phyloP scores from a whole-genome alignment of 768 basidiomycete genomes.

The Trametes punicea region DNA sequence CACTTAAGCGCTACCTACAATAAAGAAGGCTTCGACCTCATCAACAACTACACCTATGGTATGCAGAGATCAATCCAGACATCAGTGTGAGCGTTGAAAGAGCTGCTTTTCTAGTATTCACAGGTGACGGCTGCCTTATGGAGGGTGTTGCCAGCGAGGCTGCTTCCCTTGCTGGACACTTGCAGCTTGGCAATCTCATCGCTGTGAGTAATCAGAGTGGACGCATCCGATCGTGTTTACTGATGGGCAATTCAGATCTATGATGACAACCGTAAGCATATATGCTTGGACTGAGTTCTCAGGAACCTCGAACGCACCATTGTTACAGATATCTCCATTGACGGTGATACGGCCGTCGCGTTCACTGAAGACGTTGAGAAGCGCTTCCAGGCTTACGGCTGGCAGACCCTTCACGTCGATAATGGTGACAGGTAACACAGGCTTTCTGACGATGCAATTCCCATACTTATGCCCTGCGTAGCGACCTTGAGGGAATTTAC shows the following conservation, averaged over 20 bases:
- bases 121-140: conserved; percentile 95
- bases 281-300: background rate
- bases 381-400: conserved; percentile 88
- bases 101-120: conserved; percentile 55
- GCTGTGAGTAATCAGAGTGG: conserved; percentile 52
- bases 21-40: conserved; percentile 74
- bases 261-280: conserved; percentile 85
- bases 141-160: conserved; percentile 95
- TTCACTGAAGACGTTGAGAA: conserved; percentile 93
- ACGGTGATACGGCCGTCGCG: conserved; percentile 86
- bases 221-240: background rate
- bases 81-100: background rate
- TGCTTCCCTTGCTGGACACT: conserved; percentile 88
- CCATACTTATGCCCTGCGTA: conserved; percentile 29
- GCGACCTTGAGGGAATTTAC: conserved; percentile 75
- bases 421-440: conserved; percentile 67
- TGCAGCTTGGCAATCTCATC: conserved; percentile 90
- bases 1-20: conserved; percentile 90
- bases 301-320: background rate
- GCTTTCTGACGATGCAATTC: background rate
- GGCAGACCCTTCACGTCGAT: conserved; percentile 86
- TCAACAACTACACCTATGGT: conserved; percentile 91
- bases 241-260: conserved; percentile 55
- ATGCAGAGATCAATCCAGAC: conserved; percentile 1
- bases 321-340: conserved; percentile 86